Percentiles rank a stretch among this genome's conserved stretches.
Evolutionary conservation across 441 rosid species (phyloP).

Genomic region (Jatropha podagrica): DNA sequence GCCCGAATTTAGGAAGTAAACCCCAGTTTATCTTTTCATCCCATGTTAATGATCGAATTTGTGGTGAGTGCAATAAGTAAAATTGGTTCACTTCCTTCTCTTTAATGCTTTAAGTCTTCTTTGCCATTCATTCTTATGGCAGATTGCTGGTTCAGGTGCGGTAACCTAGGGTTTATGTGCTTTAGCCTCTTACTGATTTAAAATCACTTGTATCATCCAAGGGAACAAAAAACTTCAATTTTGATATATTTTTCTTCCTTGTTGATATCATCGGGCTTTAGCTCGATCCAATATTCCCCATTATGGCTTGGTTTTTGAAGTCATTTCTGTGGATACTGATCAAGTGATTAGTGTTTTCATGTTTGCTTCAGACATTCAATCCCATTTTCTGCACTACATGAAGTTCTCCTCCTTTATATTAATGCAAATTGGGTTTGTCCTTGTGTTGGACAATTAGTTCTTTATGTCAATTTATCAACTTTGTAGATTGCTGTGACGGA

Average conservation of each 20-base stretch:
- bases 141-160: background rate
- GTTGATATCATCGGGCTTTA: background rate
- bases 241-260: background rate
- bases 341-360: background rate
- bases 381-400: background rate
- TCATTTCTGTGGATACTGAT: background rate
- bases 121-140: background rate
- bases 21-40: conserved; percentile 77
- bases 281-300: background rate
- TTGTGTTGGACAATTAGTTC: background rate
- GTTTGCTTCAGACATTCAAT: background rate
- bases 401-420: background rate
- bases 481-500: conserved; percentile 92
- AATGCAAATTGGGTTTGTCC: background rate
- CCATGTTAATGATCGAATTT: conserved; percentile 68
- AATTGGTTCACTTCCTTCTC: background rate
- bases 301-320: background rate
- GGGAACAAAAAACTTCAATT: background rate
- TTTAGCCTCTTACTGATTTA: background rate
- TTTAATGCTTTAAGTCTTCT: background rate
- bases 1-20: conserved; percentile 71
- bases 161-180: background rate
- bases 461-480: conserved; percentile 11
- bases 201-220: background rate
- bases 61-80: conserved; percentile 52